Evolutionary conservation across 257 asterid genomes (phyloP).

Genomic region (Rubia yunnanensis): DNA sequence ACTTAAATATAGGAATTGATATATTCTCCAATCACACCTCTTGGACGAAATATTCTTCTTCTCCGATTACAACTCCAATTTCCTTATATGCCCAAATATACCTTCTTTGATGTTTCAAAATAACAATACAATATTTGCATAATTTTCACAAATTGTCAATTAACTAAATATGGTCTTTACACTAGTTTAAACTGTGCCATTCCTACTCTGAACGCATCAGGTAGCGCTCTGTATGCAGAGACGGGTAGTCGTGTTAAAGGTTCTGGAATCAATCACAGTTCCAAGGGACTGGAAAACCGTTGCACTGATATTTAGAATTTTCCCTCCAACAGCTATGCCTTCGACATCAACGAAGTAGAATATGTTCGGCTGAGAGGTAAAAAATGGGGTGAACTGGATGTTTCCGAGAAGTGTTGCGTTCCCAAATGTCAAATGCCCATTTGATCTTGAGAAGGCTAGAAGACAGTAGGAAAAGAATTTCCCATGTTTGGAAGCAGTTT

Average conservation of each 20-base stretch:
- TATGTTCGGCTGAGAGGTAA: conserved; percentile 17
- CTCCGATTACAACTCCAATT: too few relatives aligned
- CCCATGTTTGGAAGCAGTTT: conserved; percentile 42
- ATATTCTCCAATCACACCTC: too few relatives aligned
- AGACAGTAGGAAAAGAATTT: conserved; percentile 73
- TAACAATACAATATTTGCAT: too few relatives aligned
- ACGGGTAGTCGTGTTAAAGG: conserved; percentile 30
- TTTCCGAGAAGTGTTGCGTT: conserved; percentile 10
- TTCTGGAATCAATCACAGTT: conserved; percentile 56
- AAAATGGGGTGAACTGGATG: conserved; percentile 42
- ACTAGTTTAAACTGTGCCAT: conserved; percentile 44
- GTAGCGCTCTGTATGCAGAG: conserved; percentile 32
- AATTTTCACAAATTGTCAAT: too few relatives aligned
- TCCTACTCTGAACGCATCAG: conserved; percentile 29
- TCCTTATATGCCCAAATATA: too few relatives aligned
- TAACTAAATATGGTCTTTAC: too few relatives aligned
- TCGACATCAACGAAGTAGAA: conserved; percentile 45
- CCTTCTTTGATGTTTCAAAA: too few relatives aligned
- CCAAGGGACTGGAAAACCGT: conserved; percentile 40
- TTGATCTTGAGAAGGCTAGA: conserved; percentile 38
- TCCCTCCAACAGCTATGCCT: conserved; percentile 40
- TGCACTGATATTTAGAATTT: conserved; percentile 27
- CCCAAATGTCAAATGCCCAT: conserved; percentile 63
- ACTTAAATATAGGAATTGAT: too few relatives aligned
- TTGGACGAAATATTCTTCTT: too few relatives aligned